A percentile compares a stretch with the other conserved stretches of the same genome.
phyloP scores from a whole-genome alignment of 305 asterid genomes.

The Rubia tinctorum region DNA sequence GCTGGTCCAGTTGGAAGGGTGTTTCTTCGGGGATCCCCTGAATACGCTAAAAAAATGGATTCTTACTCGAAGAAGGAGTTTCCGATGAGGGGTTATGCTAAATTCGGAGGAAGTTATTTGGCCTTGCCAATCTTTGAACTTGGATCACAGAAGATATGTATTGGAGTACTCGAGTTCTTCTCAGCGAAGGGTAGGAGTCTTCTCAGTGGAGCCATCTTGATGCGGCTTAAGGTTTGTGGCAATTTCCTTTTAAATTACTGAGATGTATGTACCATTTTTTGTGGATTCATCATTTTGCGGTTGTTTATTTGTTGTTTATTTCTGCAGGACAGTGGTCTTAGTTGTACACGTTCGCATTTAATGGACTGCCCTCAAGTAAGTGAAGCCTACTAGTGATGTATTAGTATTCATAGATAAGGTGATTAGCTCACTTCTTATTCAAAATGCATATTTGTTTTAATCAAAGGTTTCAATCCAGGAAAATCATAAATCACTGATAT shows the following conservation, averaged over 20 bases:
- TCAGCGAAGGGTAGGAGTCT: neutral
- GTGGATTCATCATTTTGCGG: neutral
- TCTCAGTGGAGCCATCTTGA: neutral
- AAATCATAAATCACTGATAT: neutral
- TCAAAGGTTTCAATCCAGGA: neutral
- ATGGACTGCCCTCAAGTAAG: neutral
- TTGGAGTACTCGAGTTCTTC: constrained; percentile 1
- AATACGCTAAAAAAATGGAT: constrained; percentile 6
- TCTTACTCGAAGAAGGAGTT: constrained; percentile 22
- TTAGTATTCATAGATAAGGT: no score
- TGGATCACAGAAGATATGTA: neutral
- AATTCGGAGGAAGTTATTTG: neutral
- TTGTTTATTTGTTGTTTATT: no score
- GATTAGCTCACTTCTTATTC: neutral
- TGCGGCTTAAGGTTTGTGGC: neutral
- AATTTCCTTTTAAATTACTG: neutral
- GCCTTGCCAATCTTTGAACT: neutral
- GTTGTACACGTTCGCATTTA: neutral
- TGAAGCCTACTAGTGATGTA: neutral
- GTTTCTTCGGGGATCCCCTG: constrained; percentile 3
- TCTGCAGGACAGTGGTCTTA: neutral
- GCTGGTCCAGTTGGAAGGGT: constrained; percentile 15
- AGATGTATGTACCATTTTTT: neutral
- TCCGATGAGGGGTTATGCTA: constrained; percentile 21
- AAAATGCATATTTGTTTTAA: neutral